Base-by-base conservation (phyloP, 805 yeast genomes). In the Saccharomycopsis sp. region DNA sequence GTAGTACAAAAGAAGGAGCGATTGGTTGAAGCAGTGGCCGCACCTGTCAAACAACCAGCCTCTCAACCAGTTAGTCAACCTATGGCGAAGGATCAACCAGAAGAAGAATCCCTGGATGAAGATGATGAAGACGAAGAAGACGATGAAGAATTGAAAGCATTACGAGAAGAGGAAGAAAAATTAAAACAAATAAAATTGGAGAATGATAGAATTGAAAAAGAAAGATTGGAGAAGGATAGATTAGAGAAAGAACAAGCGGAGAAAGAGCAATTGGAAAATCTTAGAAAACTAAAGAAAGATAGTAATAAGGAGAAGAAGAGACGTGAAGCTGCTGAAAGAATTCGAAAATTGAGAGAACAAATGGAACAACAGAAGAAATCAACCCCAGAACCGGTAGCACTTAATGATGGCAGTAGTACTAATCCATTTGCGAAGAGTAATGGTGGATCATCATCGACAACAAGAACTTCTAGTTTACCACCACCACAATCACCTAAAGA, bases 71-170 rank as follows among this genome's bases (percentile, higher is more conserved):
- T 51, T 20, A 41, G 56, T n/a, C 48, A 38, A 16, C 42, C 37
- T n/a, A 21, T 38, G 9, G 28, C 22, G 31, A 40, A 38, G 24
- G 20, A 21, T 36, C 39, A 17, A 13, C 47, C 51, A n/a, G 51
- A 41, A 9, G 40, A 40, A 21, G 45, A 39, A 8, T n/a, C n/a
- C n/a, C n/a, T n/a, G n/a, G n/a, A n/a, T n/a, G 39, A 38, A 3
- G 49, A 34, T 20, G 59, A 54, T 37, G 56, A 55, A 19, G 61
- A 56, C 31, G 62, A 68, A 20, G 73, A 63, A 2, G 79, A 74
- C 23, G 78, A 74, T 48, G 72, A 61, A 14, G 69, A 63, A 35
- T 66, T 74, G 43, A 61, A 65, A 22, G 69, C 63, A 4, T 57
- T 75, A 42, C 57, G 75, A 58, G 71, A 65, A 40, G 73, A 73